Evolutionary conservation across 768 basidiomycete species (phyloP), one percentile per base, ranked within the genome.

Genomic region (Rhodotorula graminis): DNA sequence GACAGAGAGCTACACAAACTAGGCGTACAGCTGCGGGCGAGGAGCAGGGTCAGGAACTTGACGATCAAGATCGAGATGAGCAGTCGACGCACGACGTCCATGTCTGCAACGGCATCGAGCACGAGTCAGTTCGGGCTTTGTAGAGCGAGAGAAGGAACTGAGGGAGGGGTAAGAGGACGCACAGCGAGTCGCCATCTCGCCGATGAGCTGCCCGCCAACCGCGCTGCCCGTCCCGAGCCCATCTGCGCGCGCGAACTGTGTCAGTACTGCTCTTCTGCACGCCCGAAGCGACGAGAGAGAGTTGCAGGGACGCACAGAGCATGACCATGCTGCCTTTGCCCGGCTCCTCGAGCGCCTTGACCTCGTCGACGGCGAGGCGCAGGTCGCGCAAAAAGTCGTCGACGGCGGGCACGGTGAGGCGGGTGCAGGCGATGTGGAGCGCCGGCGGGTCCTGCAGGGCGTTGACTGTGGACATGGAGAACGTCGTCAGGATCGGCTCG

Each of bases 401-500:
- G 55, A 90, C 87, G 68, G 84, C 83, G 2, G 85, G 82, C 16
- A 94, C 85, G n/a, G 93, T 96, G 72, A 95, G 82, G 31, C 88
- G 86, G 77, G 95, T 99, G 82, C 89, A 90, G 49, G 93, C 93
- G 75, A 98, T 91, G 81, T 99, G 96, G 56, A 97, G 85, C 16
- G 89, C 93, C 19, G 90, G 83, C 2, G 93, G 92, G 18, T 86
- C 84, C 56, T 84, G 85, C 68, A 99, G 80, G 23, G 88, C 93
- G 78, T 92, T 97, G 74, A 99, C 78, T 78, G 66, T 18, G 44
- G 5, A 7, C 2, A 40, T 10, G 29, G n/a, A 27, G 53, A n/a
- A 4, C 33, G 31, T 18, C 16, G 56, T 21, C 31, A 15, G 4
- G 23, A 29, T 12, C 18, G 11, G 21, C 57, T 21, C 44, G 19